Conservation (phyloP, 495 filamentous ascomycete species). For the Hyaloscypha bicolor region DNA sequence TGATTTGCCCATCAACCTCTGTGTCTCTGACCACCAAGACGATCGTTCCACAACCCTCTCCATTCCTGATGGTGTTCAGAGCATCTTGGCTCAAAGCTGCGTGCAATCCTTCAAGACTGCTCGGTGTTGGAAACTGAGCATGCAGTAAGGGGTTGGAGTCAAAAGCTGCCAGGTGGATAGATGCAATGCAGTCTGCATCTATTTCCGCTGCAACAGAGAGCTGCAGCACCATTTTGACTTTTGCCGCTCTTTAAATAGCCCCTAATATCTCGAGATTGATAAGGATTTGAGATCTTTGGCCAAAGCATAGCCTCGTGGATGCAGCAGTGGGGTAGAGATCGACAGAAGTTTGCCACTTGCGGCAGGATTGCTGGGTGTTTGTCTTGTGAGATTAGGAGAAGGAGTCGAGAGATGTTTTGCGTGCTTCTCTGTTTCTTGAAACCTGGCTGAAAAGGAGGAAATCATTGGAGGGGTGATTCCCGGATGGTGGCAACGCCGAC, state of each 20-base stretch:
- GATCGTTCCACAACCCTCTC: slow-evolving; percentile 23
- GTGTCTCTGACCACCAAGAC: slow-evolving; percentile 40
- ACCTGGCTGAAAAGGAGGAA: neutral
- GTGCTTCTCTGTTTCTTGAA: neutral
- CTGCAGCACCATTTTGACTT: slow-evolving; percentile 21
- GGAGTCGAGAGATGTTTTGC: neutral
- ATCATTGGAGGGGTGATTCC: neutral
- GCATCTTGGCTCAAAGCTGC: slow-evolving; percentile 34
- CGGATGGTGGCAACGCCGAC: neutral
- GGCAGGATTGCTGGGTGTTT: neutral
- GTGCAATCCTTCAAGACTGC: slow-evolving; percentile 31
- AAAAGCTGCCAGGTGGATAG: slow-evolving; percentile 47
- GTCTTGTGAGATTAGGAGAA: neutral
- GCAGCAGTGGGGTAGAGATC: neutral
- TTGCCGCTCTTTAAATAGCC: neutral
- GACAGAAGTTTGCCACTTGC: neutral
- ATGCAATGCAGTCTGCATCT: slow-evolving; percentile 45
- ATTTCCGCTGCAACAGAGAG: slow-evolving; percentile 15
- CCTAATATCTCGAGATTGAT: neutral
- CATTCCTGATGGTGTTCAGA: slow-evolving; percentile 31
- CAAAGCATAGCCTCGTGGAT: slow-evolving; percentile 5
- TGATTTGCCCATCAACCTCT: slow-evolving; percentile 28
- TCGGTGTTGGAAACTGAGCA: slow-evolving; percentile 45
- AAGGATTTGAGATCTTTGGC: neutral
- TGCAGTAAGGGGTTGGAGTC: slow-evolving; percentile 42